These are phyloP conservation scores for Polyrhizophydium stewartii DNA, from an alignment of 371 early-diverging fungal species.

Conservation along the genomic window DNA sequence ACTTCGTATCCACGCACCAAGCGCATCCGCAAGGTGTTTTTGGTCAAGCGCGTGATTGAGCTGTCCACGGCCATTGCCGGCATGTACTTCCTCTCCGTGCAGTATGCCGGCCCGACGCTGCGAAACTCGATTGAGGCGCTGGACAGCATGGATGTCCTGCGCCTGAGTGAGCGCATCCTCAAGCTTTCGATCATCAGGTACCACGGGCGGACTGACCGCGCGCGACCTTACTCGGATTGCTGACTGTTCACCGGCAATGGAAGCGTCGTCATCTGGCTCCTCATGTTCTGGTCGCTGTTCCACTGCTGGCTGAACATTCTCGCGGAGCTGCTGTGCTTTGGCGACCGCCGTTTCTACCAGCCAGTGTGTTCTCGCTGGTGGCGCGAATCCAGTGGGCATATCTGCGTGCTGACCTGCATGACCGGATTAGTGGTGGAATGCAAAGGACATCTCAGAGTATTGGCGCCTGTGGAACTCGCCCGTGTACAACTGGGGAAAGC, in stretches of 20 bases:
- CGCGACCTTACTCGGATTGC: not conserved
- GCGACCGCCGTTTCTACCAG: constrained; percentile 84
- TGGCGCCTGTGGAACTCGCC: constrained; percentile 92
- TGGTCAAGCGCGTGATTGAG: constrained; percentile 76
- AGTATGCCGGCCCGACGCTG: constrained; percentile 67
- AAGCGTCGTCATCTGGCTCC: constrained; percentile 74
- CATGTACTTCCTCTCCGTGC: constrained; percentile 78
- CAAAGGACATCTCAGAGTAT: constrained; percentile 73
- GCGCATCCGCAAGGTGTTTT: constrained; percentile 64
- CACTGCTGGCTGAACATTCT: constrained; percentile 77
- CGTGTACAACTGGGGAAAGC: constrained; percentile 59
- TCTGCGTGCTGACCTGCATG: not conserved
- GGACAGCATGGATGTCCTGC: constrained; percentile 58
- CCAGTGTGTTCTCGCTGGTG: constrained; percentile 23
- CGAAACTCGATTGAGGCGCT: constrained; percentile 72
- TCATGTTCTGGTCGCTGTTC: constrained; percentile 88
- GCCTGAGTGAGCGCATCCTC: constrained; percentile 76
- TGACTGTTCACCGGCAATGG: not conserved
- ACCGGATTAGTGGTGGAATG: constrained; percentile 78
- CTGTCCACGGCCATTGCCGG: constrained; percentile 57
- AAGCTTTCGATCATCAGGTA: constrained; percentile 68
- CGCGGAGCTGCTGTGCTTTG: constrained; percentile 75
- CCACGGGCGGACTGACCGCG: too few species aligned
- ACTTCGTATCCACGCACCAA: constrained; percentile 75
- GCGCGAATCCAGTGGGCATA: not conserved